Conservation (phyloP, 148 eudicot genomes). For the Rheum nobile region DNA sequence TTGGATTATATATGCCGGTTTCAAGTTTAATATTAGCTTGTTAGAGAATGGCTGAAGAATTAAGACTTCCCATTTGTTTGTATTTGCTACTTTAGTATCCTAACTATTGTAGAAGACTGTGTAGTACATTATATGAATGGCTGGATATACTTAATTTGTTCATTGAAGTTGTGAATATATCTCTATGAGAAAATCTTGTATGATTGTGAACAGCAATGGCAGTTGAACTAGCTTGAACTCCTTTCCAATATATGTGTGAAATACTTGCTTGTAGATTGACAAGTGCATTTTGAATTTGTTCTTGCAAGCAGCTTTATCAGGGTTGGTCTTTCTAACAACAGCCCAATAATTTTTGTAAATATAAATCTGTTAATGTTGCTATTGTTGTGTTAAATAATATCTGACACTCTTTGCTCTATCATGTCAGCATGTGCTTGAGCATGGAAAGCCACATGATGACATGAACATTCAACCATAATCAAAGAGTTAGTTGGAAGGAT, state of each 20-base stretch:
- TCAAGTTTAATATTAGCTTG: not conserved
- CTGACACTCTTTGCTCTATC: slow-evolving; percentile 2
- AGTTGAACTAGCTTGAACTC: not conserved
- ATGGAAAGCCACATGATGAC: slow-evolving; percentile 92
- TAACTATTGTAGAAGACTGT: not conserved
- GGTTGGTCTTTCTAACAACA: not conserved
- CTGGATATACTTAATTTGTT: not conserved
- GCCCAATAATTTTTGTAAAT: not conserved
- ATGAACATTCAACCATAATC: slow-evolving; percentile 68
- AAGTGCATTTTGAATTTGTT: too few relatives aligned
- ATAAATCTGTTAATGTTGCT: not conserved
- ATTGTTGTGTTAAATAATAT: not conserved
- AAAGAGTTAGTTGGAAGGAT: slow-evolving; percentile 90
- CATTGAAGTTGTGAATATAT: not conserved
- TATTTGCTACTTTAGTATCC: not conserved
- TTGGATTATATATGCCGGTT: not conserved
- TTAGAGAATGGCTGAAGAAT: too few relatives aligned
- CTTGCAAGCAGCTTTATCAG: too few relatives aligned
- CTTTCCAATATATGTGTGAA: not conserved
- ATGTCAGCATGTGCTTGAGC: slow-evolving; percentile 84
- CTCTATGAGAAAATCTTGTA: not conserved
- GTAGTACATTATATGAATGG: not conserved
- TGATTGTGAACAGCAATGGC: not conserved
- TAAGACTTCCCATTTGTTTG: not conserved
- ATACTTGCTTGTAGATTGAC: not conserved